phyloP scores from a whole-genome alignment of 2,329 filamentous ascomycete genomes.

The Verticillium zaregamsianum region DNA sequence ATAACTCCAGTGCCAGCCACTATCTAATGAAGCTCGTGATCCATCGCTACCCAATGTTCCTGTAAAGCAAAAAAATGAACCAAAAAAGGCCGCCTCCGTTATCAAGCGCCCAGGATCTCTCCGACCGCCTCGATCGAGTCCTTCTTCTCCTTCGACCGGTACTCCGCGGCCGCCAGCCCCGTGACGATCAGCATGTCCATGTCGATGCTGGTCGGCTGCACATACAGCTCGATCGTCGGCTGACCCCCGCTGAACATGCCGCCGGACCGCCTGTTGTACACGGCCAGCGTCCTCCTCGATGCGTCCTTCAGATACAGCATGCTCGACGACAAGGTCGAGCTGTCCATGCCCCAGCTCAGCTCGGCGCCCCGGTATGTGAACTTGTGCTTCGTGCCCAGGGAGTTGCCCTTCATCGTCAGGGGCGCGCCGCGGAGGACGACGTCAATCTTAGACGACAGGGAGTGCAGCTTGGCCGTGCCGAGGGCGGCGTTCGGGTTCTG shows the following conservation, averaged over 20 bases:
- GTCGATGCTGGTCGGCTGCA: slow-evolving; percentile 2
- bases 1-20: no score
- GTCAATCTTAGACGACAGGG: slow-evolving; percentile 1
- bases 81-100: no score
- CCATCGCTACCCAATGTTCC: no score
- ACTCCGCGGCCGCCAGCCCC: not conserved
- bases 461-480: not conserved
- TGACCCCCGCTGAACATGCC: not conserved
- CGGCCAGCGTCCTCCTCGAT: not conserved
- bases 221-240: slow-evolving; percentile 2
- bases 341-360: not conserved
- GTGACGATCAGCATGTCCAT: slow-evolving; percentile 5
- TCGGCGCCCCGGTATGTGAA: not conserved
- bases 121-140: not conserved
- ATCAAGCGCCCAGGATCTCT: not conserved
- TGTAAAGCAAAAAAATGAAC: no score
- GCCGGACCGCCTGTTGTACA: not conserved
- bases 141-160: slow-evolving; percentile 1
- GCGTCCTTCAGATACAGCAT: slow-evolving; percentile 2
- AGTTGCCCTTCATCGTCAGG: not conserved
- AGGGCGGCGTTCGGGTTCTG: not conserved
- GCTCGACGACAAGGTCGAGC: not conserved
- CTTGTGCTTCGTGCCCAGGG: not conserved
- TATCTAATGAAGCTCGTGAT: no score
- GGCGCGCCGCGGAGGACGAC: not conserved